These are phyloP conservation scores for Talaromyces stipitatus DNA, from an alignment of 495 filamentous ascomycete genomes.

Conservation along the genomic window DNA sequence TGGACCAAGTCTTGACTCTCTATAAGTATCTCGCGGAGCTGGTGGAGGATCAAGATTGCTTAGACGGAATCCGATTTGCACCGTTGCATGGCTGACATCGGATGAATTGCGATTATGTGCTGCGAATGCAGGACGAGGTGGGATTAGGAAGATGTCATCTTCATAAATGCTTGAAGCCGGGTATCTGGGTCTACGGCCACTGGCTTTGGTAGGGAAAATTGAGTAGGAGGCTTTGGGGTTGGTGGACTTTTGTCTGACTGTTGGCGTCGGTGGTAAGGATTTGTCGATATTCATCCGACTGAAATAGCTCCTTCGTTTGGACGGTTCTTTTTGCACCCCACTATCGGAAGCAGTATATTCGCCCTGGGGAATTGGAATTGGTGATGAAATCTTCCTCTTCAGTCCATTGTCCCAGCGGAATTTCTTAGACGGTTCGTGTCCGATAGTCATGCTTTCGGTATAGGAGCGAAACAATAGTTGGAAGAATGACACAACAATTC, in stretches of 20 bases:
- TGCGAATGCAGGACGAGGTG: conserved; percentile 8
- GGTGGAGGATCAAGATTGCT: conserved; percentile 6
- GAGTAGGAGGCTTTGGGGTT: conserved; percentile 8
- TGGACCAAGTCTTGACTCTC: neutral
- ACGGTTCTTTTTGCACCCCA: neutral
- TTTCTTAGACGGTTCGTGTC: conserved; percentile 8
- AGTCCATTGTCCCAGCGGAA: conserved; percentile 5
- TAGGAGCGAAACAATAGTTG: conserved; percentile 28
- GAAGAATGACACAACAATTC: conserved; percentile 21
- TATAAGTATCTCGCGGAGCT: too few species aligned
- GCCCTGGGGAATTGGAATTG: neutral
- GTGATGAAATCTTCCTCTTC: conserved; percentile 18
- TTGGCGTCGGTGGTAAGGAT: conserved; percentile 6
- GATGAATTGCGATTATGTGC: conserved; percentile 24
- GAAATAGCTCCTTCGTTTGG: neutral
- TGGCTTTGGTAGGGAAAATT: conserved; percentile 7
- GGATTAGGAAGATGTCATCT: conserved; percentile 3
- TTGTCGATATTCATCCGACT: conserved; percentile 4
- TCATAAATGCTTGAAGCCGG: conserved; percentile 10
- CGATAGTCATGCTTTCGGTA: conserved; percentile 21
- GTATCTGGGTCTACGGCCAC: conserved; percentile 4
- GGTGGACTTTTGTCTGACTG: neutral
- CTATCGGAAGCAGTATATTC: neutral
- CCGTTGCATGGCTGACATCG: conserved; percentile 23
- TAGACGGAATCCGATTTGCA: conserved; percentile 31